Percentiles rank a stretch among this genome's conserved stretches.
Conservation (phyloP, 2,329 filamentous ascomycete genomes). For the Apiospora malaysiana region DNA sequence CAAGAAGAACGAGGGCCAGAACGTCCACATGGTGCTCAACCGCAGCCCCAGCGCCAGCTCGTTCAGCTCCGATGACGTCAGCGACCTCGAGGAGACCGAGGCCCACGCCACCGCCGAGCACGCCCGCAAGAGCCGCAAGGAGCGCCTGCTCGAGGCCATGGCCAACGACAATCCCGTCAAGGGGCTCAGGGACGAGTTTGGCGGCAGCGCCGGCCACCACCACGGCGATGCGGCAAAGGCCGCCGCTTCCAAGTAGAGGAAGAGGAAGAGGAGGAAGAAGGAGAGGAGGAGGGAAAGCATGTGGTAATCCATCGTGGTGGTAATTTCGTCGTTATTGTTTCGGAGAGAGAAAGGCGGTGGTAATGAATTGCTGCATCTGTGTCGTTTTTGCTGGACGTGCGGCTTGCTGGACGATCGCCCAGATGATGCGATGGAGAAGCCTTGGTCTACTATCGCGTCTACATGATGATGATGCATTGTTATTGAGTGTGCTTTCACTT, state of each 20-base stretch:
- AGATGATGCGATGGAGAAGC: too few species aligned
- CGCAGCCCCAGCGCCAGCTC: constrained; percentile 54
- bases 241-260: not conserved
- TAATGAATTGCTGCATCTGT: not conserved
- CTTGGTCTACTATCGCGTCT: not conserved
- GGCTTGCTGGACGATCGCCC: not conserved
- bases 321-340: not conserved
- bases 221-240: not conserved
- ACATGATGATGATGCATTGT: not conserved
- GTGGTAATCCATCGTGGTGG: too few species aligned
- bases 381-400: not conserved
- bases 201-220: not conserved
- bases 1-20: constrained; percentile 65
- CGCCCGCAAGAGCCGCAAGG: constrained; percentile 50
- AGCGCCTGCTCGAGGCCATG: constrained; percentile 21
- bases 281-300: not conserved
- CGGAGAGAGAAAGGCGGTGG: not conserved
- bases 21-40: constrained; percentile 62
- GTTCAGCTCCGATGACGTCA: constrained; percentile 60
- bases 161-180: not conserved
- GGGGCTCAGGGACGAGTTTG: not conserved
- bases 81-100: constrained; percentile 55
- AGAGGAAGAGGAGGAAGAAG: not conserved
- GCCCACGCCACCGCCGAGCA: constrained; percentile 39
- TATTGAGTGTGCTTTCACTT: not conserved